Percentiles rank a stretch among this genome's conserved stretches.
These are phyloP conservation scores for Pulveroboletus sp. DNA, from an alignment of 768 basidiomycete species.

Conservation along the genomic window DNA sequence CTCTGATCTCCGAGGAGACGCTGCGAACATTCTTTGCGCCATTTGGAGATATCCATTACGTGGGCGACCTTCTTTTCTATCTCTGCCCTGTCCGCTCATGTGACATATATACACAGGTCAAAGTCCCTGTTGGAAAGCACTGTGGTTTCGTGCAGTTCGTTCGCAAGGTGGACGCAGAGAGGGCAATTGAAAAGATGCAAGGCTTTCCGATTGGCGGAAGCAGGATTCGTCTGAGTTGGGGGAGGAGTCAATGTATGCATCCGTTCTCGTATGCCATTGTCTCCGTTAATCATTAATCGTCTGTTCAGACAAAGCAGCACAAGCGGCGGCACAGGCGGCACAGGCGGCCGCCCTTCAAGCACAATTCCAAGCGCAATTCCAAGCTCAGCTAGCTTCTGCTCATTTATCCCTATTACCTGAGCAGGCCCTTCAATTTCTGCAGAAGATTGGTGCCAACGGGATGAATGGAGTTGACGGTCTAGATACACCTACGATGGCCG, in stretches of 20 bases:
- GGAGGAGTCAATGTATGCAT: conserved; percentile 76
- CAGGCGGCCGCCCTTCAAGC: conserved; percentile 68
- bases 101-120: conserved; percentile 57
- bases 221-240: conserved; percentile 89
- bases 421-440: conserved; percentile 57
- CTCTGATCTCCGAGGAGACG: conserved; percentile 87
- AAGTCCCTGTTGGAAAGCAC: conserved; percentile 93
- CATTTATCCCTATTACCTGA: conserved; percentile 46
- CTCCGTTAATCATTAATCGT: conserved; percentile 1
- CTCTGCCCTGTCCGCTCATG: conserved; percentile 2
- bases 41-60: conserved; percentile 93
- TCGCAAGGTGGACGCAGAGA: conserved; percentile 84
- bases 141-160: conserved; percentile 97
- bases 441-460: conserved; percentile 47
- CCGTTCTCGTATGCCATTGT: background rate
- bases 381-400: conserved; percentile 27
- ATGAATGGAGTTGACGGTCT: conserved; percentile 25
- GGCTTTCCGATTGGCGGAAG: conserved; percentile 93
- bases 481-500: conserved; percentile 8
- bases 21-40: conserved; percentile 85
- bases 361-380: conserved; percentile 36
- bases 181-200: conserved; percentile 95
- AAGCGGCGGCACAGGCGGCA: conserved; percentile 80
- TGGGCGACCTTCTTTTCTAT: conserved; percentile 28
- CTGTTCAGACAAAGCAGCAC: conserved; percentile 76